A percentile compares a stretch with the other conserved stretches of the same genome.
These are phyloP conservation scores for Umbilicus rupestris DNA, from an alignment of 164 flowering plant genomes.

Conservation along the genomic window DNA sequence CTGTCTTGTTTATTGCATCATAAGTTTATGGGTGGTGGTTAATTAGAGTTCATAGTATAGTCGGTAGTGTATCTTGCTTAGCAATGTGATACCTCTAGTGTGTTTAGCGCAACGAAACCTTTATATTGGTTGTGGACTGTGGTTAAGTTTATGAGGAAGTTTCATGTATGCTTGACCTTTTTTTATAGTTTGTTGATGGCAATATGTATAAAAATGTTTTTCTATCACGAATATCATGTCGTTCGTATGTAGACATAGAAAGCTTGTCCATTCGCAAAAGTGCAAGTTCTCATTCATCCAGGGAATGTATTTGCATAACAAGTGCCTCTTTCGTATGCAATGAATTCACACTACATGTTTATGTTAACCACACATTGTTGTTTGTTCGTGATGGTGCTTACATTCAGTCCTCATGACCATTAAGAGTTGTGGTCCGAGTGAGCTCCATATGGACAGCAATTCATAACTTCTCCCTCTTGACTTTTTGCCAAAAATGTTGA, in stretches of 20 bases:
- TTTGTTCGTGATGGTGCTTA: background rate
- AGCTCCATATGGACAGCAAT: background rate
- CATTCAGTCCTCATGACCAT: background rate
- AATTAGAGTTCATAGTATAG: too few species aligned
- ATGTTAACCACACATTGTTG: background rate
- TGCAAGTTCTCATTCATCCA: conserved; percentile 34
- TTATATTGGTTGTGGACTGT: background rate
- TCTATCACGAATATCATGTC: conserved; percentile 50
- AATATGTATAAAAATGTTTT: background rate
- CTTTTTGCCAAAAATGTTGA: background rate
- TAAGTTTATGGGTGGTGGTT: too few species aligned
- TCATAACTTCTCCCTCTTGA: background rate
- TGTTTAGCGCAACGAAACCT: too few species aligned
- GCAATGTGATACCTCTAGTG: too few species aligned
- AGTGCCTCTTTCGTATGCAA: conserved; percentile 6
- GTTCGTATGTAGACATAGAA: conserved; percentile 56
- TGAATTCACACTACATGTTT: background rate
- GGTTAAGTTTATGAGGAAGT: background rate
- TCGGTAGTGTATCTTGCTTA: too few species aligned
- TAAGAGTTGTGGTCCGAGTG: background rate
- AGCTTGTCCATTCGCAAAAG: conserved; percentile 68
- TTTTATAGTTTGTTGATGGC: background rate
- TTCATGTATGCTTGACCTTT: background rate
- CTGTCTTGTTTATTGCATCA: too few species aligned
- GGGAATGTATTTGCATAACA: conserved; percentile 16